These are phyloP conservation scores for Dendrobium huoshanense DNA, from an alignment of 106 monocot genomes.

Conservation along the genomic window DNA sequence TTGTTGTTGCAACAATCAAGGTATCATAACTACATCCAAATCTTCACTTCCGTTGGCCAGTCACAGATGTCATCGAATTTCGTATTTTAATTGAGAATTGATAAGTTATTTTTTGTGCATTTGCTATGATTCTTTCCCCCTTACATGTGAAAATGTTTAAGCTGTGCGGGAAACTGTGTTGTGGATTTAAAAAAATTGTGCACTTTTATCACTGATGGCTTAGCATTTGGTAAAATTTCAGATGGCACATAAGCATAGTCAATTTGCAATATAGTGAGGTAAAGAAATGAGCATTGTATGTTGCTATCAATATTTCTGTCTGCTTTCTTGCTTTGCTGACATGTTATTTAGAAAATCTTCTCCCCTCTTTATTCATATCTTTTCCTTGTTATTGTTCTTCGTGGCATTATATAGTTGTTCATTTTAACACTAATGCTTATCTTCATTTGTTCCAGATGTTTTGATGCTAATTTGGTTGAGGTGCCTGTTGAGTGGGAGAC, in stretches of 20 bases:
- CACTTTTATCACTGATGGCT: no score
- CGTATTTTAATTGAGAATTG: neutral
- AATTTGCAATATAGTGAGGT: no score
- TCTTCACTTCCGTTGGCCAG: neutral
- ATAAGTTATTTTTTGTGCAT: neutral
- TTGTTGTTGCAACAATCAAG: no score
- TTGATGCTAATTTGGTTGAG: conserved; percentile 75
- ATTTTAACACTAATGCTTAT: neutral
- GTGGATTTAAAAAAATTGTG: no score
- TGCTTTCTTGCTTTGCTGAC: neutral
- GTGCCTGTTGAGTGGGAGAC: conserved; percentile 87
- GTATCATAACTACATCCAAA: neutral
- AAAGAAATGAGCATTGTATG: neutral
- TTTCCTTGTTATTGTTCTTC: neutral
- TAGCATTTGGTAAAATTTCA: no score
- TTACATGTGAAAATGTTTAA: no score
- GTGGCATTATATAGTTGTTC: neutral
- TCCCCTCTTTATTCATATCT: neutral
- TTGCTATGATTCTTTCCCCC: neutral
- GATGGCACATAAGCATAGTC: no score
- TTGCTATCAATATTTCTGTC: neutral
- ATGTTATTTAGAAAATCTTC: neutral
- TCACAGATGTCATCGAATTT: neutral
- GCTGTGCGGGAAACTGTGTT: no score
- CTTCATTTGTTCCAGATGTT: conserved; percentile 44